Base-by-base conservation (phyloP, 257 asterid genomes). In the Lantana camara region DNA sequence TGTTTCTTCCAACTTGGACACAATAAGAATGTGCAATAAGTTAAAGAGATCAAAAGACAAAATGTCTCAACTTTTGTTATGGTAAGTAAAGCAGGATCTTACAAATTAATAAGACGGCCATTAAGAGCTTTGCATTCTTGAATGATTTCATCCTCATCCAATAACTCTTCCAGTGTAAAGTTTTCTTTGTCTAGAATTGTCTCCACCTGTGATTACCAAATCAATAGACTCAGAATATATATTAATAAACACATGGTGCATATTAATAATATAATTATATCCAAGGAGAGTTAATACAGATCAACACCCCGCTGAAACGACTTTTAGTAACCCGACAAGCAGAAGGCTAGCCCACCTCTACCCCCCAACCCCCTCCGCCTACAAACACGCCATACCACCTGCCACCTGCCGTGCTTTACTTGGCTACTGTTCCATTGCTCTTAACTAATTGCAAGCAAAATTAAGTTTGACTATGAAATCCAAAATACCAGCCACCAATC, bases 91-190 rank as follows among this genome's bases (percentile, higher is more conserved):
- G 38, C 56, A 51, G 49, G 60, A 74, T 63, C 84, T 72, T 82
- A 86, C 95, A 75, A 84, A 75, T 80, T 86, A 32, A 82, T 82
- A 57, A 86, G 89, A 37, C 85, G 91, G 57, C 89, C 84, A 72
- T 86, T 86, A 54, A 86, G 83, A 66, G 91, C 83, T 79, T 84
- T 86, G 79, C 95, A 86, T 69, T 86, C 95, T 78, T 86, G 95
- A 72, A 84, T 84, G 70, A 84, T 80, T 60, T 86, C 95, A 67
- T 86, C 91, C 75, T 86, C 95, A 11, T 84, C 95, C 81, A 86
- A 64, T 74, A 84, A 81, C 71, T 86, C 95, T 60, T 84, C 85
- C 65, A 84, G 42, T 12, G 89, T 82, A 51, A 75, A 84, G 32
- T 74, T 82, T 40, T 84, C 89, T 68, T 84, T 87, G 56, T 87